Base-by-base conservation (phyloP, 768 basidiomycete species). In the Auriscalpium vulgare region DNA sequence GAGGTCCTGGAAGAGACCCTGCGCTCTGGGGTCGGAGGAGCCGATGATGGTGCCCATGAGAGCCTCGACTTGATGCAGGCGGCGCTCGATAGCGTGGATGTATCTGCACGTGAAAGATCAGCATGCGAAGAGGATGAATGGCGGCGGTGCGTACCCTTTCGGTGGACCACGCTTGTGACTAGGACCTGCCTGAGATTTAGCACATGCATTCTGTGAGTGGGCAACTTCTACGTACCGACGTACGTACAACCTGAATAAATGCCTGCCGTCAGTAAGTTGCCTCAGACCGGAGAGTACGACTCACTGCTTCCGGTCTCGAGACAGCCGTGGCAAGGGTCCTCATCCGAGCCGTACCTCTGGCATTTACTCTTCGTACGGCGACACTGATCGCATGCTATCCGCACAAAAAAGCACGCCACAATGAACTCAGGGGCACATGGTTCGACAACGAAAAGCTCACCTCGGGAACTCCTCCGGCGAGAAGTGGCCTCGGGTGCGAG, bases 11-110 rank as follows among this genome's bases (percentile, higher is more conserved):
- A 77, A 58, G 17, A 77, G 61, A 37, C 66, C 59, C 16, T 68
- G 66, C 1, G 76, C 75, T 7, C 76, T 66, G 11, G 69, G 67
- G 56, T 77, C 75, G 37, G 71, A 65, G 11, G 72, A 71, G 19
- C 67, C 64, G 35, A 75, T 67, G 35, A 77, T 68, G 10, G 71
- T 70, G 19, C 75, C 75, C 17, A 77, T 63, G 17, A 76, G 65
- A 1, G 74, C 74, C 60, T 77, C 75, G 53, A 75, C 71, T 47
- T 76, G 71, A 59, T 76, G 75, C 29, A 76, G 63, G 9, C 74
- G 68, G 10, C 70, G 68, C 63, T 76, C 74, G 49, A 76, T 68
- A 36, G 73, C 73, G 53, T 73, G 69, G 56, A 76, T 73, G 64
- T 77, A 77, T 23, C 74, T 65, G 45, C 17, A 17, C 11, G 7